phyloP scores from a whole-genome alignment of 495 filamentous ascomycete genomes.

The Aspergillus ostianus region DNA sequence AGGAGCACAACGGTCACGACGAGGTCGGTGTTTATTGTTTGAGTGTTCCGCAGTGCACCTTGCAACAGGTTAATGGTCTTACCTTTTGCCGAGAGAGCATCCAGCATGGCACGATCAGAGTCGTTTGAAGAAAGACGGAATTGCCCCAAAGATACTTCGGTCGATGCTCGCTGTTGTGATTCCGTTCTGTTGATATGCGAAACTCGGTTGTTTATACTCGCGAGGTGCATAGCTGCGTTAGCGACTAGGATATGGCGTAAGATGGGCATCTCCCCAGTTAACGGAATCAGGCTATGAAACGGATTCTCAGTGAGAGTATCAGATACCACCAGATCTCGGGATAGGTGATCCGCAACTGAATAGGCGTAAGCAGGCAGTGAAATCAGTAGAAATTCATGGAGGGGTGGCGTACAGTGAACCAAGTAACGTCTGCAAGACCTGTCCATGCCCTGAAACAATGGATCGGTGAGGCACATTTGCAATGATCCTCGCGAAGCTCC shows the following conservation, averaged over 20 bases:
- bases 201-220: neutral
- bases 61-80: conserved; percentile 5
- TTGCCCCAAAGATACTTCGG: too few species aligned
- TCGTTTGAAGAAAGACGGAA: neutral
- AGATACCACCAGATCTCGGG: conserved; percentile 7
- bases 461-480: neutral
- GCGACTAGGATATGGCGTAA: conserved; percentile 10
- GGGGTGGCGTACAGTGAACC: conserved; percentile 4
- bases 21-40: conserved; percentile 6
- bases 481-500: neutral
- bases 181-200: neutral
- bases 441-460: conserved; percentile 3
- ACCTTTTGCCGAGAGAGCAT: conserved; percentile 8
- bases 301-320: neutral
- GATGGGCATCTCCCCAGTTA: conserved; percentile 3
- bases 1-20: conserved; percentile 6
- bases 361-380: neutral
- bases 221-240: conserved; percentile 9
- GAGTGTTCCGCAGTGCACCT: neutral
- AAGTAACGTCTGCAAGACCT: conserved; percentile 4
- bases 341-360: conserved; percentile 4
- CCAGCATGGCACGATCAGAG: neutral
- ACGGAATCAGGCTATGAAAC: conserved; percentile 9
- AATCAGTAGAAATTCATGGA: neutral
- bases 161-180: neutral